A percentile compares a stretch with the other conserved stretches of the same genome.
phyloP scores from a whole-genome alignment of 108 stramenopile species.

The Cyclotella kingstonii region DNA sequence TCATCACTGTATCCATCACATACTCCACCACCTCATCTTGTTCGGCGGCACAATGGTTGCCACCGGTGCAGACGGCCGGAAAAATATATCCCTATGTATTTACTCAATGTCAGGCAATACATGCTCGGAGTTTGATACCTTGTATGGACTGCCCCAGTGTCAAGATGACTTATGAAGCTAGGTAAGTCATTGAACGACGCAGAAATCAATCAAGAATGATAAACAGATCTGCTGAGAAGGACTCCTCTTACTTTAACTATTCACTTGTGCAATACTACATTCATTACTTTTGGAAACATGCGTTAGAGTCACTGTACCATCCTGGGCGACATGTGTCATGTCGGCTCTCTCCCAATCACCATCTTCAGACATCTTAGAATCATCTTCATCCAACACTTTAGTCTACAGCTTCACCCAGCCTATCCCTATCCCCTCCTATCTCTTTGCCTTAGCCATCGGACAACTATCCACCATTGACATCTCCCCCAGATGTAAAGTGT shows the following conservation, averaged over 20 bases:
- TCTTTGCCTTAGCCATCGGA: conserved; percentile 93
- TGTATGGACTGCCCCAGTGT: conserved; percentile 91
- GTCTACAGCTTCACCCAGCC: conserved; percentile 81
- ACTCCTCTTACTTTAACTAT: background rate
- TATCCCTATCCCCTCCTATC: conserved; percentile 91
- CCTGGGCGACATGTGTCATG: conserved; percentile 94
- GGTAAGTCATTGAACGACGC: background rate
- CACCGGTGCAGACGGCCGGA: conserved; percentile 91
- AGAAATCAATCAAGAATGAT: background rate
- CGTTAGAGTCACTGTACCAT: conserved; percentile 69
- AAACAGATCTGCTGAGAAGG: too few relatives aligned
- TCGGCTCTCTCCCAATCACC: conserved; percentile 65
- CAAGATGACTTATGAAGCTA: conserved; percentile 89
- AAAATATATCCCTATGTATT: conserved; percentile 92
- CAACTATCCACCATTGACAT: conserved; percentile 76
- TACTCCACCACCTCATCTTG: conserved; percentile 76
- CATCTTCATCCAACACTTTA: conserved; percentile 6
- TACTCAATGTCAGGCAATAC: conserved; percentile 98
- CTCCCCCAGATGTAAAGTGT: conserved; percentile 78
- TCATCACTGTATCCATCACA: conserved; percentile 50
- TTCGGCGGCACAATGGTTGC: conserved; percentile 93
- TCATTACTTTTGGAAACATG: background rate
- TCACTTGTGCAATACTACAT: background rate
- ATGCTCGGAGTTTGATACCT: conserved; percentile 91
- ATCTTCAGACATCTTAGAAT: background rate